phyloP scores from a whole-genome alignment of 148 eudicot species.

The Arbutus unedo region DNA sequence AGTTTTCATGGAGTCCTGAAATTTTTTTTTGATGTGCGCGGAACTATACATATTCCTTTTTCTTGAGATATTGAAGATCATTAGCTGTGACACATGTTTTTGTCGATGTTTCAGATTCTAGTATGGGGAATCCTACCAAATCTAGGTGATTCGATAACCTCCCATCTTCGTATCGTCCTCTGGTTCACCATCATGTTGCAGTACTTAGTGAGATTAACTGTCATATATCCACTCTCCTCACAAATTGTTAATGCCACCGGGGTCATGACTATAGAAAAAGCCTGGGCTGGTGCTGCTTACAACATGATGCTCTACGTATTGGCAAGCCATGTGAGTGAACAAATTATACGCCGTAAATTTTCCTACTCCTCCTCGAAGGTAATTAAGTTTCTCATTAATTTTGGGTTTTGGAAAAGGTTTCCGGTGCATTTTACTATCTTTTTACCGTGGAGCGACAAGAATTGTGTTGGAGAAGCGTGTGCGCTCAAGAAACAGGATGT shows the following conservation, averaged over 20 bases:
- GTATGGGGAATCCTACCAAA: constrained; percentile 65
- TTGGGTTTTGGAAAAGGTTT: constrained; percentile 29
- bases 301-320: constrained; percentile 60
- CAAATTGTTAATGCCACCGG: constrained; percentile 60
- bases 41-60: no score
- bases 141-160: constrained; percentile 37
- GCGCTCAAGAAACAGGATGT: constrained; percentile 37
- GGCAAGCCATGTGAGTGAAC: constrained; percentile 60
- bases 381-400: not conserved
- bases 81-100: not conserved
- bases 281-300: constrained; percentile 76
- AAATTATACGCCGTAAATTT: not conserved
- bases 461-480: constrained; percentile 58
- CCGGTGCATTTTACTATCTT: constrained; percentile 79
- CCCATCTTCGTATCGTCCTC: constrained; percentile 31
- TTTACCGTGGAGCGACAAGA: constrained; percentile 67
- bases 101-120: constrained; percentile 34
- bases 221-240: constrained; percentile 54
- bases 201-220: constrained; percentile 46
- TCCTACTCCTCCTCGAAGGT: not conserved
- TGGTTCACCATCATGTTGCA: constrained; percentile 54
- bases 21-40: no score
- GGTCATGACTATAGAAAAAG: constrained; percentile 57
- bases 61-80: not conserved
- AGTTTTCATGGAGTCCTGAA: no score